Evolutionary conservation across 179 eudicot genomes (phyloP).

Genomic region (Heliamphora pulchella): DNA sequence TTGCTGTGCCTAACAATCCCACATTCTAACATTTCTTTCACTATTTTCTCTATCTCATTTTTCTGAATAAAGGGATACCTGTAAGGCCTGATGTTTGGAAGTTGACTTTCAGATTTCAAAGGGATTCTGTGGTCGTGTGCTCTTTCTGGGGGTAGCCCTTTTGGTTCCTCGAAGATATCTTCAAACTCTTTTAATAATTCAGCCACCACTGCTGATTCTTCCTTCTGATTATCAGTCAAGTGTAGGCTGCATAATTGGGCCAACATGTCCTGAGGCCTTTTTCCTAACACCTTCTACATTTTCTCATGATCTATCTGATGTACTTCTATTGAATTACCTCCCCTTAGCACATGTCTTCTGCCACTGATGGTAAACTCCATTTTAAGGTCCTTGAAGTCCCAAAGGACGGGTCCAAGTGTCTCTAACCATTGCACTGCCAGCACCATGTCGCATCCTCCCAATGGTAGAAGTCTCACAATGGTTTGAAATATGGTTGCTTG

Average conservation of each 20-base stretch:
- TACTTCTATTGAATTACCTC: neutral
- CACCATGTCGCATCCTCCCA: neutral
- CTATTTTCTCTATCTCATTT: neutral
- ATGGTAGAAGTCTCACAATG: neutral
- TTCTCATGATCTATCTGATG: neutral
- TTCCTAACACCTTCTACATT: neutral
- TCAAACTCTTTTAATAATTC: neutral
- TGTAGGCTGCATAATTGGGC: neutral
- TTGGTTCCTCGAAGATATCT: neutral
- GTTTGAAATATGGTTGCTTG: neutral
- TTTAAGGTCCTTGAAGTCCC: neutral
- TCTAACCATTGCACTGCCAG: neutral
- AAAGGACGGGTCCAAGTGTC: neutral
- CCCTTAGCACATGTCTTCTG: neutral
- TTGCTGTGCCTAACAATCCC: neutral
- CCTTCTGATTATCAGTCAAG: neutral
- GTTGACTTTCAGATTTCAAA: neutral
- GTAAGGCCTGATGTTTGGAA: neutral
- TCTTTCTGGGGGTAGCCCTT: neutral
- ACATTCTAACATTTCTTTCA: neutral
- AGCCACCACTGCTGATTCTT: neutral
- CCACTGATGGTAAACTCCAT: neutral
- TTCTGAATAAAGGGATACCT: neutral
- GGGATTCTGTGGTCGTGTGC: neutral
- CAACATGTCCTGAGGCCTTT: neutral